Conservation (phyloP, 495 filamentous ascomycete genomes). For the Chaetomium cochliodes region DNA sequence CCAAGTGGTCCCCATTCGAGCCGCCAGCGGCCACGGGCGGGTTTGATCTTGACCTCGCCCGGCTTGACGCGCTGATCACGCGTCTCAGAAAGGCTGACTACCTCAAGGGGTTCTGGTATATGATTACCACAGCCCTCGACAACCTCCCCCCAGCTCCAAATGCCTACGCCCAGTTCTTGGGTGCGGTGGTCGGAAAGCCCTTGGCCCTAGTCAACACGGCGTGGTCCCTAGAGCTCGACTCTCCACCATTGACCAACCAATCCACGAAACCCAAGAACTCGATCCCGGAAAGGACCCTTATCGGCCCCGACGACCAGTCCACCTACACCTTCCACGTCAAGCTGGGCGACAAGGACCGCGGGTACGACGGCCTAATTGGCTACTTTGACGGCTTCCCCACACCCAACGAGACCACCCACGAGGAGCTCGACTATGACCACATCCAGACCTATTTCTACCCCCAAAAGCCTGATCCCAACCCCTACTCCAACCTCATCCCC, state of each 20-base stretch:
- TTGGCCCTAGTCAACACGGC: slow-evolving; percentile 50
- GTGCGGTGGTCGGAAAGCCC: slow-evolving; percentile 45
- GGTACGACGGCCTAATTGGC: slow-evolving; percentile 45
- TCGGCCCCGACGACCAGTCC: background rate
- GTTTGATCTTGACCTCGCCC: slow-evolving; percentile 30
- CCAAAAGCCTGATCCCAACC: background rate
- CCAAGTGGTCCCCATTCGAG: slow-evolving; percentile 41
- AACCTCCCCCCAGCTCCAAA: slow-evolving; percentile 28
- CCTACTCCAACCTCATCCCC: background rate
- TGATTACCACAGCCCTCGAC: background rate
- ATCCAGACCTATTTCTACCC: slow-evolving; percentile 38
- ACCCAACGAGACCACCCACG: background rate
- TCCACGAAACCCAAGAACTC: background rate
- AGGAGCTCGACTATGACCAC: slow-evolving; percentile 32
- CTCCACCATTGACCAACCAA: background rate
- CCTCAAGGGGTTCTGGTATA: background rate
- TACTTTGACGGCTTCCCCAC: slow-evolving; percentile 37
- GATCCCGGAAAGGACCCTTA: no score
- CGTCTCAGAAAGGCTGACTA: background rate
- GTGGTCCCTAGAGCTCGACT: slow-evolving; percentile 47
- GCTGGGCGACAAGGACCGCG: slow-evolving; percentile 42
- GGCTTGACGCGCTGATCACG: slow-evolving; percentile 34
- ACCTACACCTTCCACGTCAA: slow-evolving; percentile 43
- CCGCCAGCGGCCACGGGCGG: slow-evolving; percentile 6
- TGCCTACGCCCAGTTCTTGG: slow-evolving; percentile 40